Conservation (phyloP, 192 early-diverging fungal species). For the Coemansia biformis region DNA sequence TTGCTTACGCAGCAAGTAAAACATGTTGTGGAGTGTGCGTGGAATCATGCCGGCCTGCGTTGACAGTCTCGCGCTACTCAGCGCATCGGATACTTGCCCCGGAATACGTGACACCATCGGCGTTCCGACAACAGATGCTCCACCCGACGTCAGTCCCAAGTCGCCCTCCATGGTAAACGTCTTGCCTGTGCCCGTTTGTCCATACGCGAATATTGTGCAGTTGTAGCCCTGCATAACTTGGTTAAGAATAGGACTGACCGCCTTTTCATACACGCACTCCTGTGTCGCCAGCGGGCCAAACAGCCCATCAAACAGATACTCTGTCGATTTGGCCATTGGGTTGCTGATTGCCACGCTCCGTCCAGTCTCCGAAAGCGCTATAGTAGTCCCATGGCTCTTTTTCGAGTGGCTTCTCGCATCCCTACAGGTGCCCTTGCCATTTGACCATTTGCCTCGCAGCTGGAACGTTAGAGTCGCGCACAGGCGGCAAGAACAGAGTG, state of each 20-base stretch:
- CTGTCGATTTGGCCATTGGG: too few species aligned
- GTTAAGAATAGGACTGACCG: conserved; percentile 74
- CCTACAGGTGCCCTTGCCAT: too few species aligned
- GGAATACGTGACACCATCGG: conserved; percentile 3
- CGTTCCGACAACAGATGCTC: too few species aligned
- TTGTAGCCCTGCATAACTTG: conserved; percentile 74
- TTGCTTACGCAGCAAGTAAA: conserved; percentile 64
- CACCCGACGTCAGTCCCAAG: conserved; percentile 44
- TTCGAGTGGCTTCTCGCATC: too few species aligned
- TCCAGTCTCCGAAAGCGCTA: too few species aligned
- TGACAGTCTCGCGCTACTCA: conserved; percentile 10
- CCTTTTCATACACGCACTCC: conserved; percentile 69
- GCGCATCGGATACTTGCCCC: background rate
- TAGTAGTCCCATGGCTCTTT: too few species aligned
- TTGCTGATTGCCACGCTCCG: too few species aligned
- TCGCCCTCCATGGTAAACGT: conserved; percentile 97
- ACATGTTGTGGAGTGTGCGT: conserved; percentile 73
- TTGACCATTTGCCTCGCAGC: too few species aligned
- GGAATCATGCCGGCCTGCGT: conserved; percentile 85
- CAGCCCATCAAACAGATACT: conserved; percentile 86
- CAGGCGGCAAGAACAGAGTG: too few species aligned
- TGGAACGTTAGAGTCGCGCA: too few species aligned
- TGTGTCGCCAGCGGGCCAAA: conserved; percentile 76
- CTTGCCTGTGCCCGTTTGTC: conserved; percentile 92
- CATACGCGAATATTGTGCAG: conserved; percentile 81